Percentiles rank a stretch among this genome's conserved stretches.
Conservation (phyloP, 495 filamentous ascomycete species). For the Penicillium longicatenatum region DNA sequence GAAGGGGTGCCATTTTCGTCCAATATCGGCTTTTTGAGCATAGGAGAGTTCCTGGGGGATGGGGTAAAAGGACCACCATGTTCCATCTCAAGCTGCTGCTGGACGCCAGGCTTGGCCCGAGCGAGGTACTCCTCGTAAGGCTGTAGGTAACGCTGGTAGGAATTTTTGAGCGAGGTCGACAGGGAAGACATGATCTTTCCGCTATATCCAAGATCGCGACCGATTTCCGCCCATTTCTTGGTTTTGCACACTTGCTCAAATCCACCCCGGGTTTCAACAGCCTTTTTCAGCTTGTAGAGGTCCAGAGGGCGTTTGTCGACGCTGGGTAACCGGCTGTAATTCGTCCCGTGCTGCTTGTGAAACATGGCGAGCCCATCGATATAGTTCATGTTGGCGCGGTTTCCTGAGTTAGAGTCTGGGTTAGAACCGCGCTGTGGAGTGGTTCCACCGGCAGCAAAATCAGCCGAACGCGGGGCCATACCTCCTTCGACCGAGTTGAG, state of each 20-base stretch:
- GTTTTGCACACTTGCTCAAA: conserved; percentile 95
- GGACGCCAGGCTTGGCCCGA: conserved; percentile 92
- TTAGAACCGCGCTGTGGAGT: conserved; percentile 41
- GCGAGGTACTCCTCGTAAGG: conserved; percentile 96
- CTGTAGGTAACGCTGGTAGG: conserved; percentile 92
- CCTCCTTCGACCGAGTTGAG: conserved; percentile 98
- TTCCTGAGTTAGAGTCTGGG: conserved; percentile 58
- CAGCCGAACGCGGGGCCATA: conserved; percentile 55
- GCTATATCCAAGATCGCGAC: conserved; percentile 94
- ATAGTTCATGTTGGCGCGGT: conserved; percentile 93
- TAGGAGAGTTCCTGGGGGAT: conserved; percentile 82
- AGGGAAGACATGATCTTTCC: conserved; percentile 99
- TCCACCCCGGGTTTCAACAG: conserved; percentile 88
- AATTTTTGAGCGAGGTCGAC: conserved; percentile 97
- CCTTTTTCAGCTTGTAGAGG: conserved; percentile 94
- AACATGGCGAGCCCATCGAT: conserved; percentile 94
- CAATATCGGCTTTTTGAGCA: conserved; percentile 64
- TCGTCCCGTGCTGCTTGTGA: conserved; percentile 94
- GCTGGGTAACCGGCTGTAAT: conserved; percentile 89
- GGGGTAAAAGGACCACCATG: conserved; percentile 93
- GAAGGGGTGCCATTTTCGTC: conserved; percentile 66
- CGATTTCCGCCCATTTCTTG: conserved; percentile 99
- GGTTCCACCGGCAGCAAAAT: conserved; percentile 35
- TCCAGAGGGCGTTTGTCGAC: conserved; percentile 98
- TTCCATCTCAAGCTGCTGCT: conserved; percentile 90